Evolutionary conservation across 2,329 filamentous ascomycete genomes (phyloP).

Genomic region (Neonectria faginata): DNA sequence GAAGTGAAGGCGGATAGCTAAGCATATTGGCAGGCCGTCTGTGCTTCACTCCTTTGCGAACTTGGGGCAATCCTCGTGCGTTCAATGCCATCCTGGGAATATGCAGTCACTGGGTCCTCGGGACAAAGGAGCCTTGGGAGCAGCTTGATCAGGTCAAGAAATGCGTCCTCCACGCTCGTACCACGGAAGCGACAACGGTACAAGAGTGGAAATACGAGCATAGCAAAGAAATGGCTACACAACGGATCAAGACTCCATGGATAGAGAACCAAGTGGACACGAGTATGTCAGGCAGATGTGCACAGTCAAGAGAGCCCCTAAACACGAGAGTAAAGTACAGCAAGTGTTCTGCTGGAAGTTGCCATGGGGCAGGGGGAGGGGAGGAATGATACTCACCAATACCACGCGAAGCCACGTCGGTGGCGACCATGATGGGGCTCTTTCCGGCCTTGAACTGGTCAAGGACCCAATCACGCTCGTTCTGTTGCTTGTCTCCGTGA

Average conservation of each 20-base stretch:
- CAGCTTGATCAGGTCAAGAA: constrained; percentile 82
- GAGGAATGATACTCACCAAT: constrained; percentile 89
- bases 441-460: constrained; percentile 99
- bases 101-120: constrained; percentile 68
- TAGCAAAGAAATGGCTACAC: constrained; percentile 66
- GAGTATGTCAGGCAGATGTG: constrained; percentile 90
- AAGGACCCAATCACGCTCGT: constrained; percentile 99
- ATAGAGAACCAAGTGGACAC: constrained; percentile 84
- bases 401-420: constrained; percentile 99
- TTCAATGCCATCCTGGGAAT: constrained; percentile 63
- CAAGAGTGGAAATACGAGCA: constrained; percentile 82
- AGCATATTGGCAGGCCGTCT: constrained; percentile 61
- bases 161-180: constrained; percentile 84
- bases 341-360: constrained; percentile 69
- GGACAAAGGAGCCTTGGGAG: constrained; percentile 68
- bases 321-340: constrained; percentile 93
- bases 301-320: constrained; percentile 88
- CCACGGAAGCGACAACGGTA: constrained; percentile 69
- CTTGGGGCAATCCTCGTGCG: constrained; percentile 70
- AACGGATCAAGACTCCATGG: constrained; percentile 84
- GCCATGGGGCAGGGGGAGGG: constrained; percentile 63
- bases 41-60: constrained; percentile 67
- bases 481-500: constrained; percentile 99
- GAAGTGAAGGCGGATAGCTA: constrained; percentile 58
- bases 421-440: constrained; percentile 99